Percentiles rank a stretch among this genome's conserved stretches.
Evolutionary conservation across 768 basidiomycete species (phyloP).

Genomic region (Kwoniella sp.): DNA sequence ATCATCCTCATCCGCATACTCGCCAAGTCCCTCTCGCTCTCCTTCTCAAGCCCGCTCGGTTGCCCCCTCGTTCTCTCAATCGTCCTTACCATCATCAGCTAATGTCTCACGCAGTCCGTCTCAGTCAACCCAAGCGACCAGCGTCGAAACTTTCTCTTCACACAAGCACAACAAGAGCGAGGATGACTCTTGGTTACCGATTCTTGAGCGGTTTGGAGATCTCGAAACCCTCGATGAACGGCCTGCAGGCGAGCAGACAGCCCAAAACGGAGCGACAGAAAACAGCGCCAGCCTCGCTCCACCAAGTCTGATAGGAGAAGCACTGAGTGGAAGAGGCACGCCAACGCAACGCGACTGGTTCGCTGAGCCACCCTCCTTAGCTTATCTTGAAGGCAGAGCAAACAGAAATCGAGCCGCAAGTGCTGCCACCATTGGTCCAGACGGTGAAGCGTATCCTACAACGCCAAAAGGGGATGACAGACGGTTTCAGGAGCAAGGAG

Average conservation of each 20-base stretch:
- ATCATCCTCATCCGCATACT: conserved; percentile 4
- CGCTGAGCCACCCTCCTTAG: conserved; percentile 16
- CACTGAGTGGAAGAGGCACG: conserved; percentile 30
- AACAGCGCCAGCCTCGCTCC: conserved; percentile 1
- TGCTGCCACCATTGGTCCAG: conserved; percentile 18
- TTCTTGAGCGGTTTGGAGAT: conserved; percentile 22
- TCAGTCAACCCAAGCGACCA: conserved; percentile 14
- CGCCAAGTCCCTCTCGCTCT: conserved; percentile 11
- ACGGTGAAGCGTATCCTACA: conserved; percentile 9
- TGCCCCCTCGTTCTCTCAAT: background rate
- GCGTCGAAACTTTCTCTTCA: conserved; percentile 8
- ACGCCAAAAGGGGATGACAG: conserved; percentile 13
- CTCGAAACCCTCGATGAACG: conserved; percentile 12
- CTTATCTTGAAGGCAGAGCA: conserved; percentile 9
- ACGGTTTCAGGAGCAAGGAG: conserved; percentile 12
- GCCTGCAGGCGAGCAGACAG: background rate
- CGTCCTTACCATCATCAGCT: background rate
- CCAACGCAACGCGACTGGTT: conserved; percentile 30
- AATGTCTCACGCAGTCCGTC: conserved; percentile 12
- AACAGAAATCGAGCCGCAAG: conserved; percentile 22
- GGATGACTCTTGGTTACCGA: conserved; percentile 23
- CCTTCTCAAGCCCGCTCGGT: conserved; percentile 12
- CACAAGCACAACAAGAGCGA: conserved; percentile 9
- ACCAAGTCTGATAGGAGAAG: background rate
- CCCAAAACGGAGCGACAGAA: background rate